phyloP scores from a whole-genome alignment of 2,329 filamentous ascomycete species.

The Tolypocladium ophioglossoides region DNA sequence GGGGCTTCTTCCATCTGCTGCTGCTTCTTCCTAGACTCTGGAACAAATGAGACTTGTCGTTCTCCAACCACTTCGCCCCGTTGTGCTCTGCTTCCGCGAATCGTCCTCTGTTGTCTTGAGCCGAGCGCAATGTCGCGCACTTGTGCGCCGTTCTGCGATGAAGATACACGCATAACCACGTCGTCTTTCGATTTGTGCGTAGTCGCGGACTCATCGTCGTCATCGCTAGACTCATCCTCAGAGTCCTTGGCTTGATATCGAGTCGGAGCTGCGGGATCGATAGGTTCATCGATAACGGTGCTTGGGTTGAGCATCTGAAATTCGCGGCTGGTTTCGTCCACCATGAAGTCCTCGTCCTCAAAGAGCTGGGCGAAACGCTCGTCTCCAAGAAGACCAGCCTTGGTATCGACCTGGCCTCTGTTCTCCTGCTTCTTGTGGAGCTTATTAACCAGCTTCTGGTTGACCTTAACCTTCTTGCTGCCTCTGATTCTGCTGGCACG shows the following conservation, averaged over 20 bases:
- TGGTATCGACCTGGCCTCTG: conserved; percentile 44
- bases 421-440: conserved; percentile 55
- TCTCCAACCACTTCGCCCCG: conserved; percentile 46
- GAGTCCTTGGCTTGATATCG: conserved; percentile 29
- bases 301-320: conserved; percentile 86
- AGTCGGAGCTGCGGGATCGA: conserved; percentile 22
- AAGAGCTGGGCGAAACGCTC: conserved; percentile 82
- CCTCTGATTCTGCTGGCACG: conserved; percentile 89
- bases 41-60: conserved; percentile 63
- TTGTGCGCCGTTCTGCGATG: conserved; percentile 49
- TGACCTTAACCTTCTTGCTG: conserved; percentile 96
- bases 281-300: conserved; percentile 39
- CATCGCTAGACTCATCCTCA: conserved; percentile 33
- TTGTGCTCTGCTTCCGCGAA: conserved; percentile 32
- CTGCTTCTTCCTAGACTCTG: conserved; percentile 43
- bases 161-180: conserved; percentile 57
- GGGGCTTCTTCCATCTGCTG: conserved; percentile 22
- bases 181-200: conserved; percentile 21
- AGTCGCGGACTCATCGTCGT: conserved; percentile 18
- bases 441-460: conserved; percentile 70
- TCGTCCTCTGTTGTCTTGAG: conserved; percentile 40
- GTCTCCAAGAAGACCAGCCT: conserved; percentile 65
- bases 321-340: conserved; percentile 82
- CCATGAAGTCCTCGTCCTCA: conserved; percentile 83
- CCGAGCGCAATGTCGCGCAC: conserved; percentile 46